phyloP scores from a whole-genome alignment of 345 rosid genomes.

The Eucalyptus sp. region DNA sequence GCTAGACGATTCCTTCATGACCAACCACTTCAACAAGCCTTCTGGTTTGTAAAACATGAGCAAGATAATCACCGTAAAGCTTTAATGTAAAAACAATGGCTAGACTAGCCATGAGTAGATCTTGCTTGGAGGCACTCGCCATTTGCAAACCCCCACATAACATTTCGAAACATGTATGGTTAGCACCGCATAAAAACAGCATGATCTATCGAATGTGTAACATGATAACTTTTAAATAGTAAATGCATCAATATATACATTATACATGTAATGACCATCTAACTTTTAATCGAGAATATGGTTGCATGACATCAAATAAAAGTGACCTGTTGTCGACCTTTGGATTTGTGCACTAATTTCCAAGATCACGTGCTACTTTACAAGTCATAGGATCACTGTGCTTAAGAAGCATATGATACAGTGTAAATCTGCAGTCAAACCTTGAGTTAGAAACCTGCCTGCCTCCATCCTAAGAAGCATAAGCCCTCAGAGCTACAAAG shows the following conservation, averaged over 20 bases:
- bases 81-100: background rate
- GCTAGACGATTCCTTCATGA: background rate
- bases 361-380: background rate
- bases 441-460: background rate
- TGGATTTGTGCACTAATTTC: background rate
- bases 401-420: background rate
- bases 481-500: background rate
- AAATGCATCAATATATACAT: background rate
- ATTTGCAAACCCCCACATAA: background rate
- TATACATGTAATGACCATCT: background rate
- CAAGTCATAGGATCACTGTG: background rate
- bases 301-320: background rate
- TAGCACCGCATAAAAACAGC: background rate
- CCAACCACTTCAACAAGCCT: background rate
- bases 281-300: background rate
- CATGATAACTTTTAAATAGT: background rate
- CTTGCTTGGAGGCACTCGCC: background rate
- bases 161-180: background rate
- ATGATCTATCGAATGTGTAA: background rate
- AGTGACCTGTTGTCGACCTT: background rate
- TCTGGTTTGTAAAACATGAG: background rate
- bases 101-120: background rate
- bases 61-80: background rate
- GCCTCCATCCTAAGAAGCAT: background rate
- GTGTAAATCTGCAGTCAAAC: background rate